Evolutionary conservation across 2,329 filamentous ascomycete species (phyloP).

Genomic region (Pseudopithomyces chartarum): DNA sequence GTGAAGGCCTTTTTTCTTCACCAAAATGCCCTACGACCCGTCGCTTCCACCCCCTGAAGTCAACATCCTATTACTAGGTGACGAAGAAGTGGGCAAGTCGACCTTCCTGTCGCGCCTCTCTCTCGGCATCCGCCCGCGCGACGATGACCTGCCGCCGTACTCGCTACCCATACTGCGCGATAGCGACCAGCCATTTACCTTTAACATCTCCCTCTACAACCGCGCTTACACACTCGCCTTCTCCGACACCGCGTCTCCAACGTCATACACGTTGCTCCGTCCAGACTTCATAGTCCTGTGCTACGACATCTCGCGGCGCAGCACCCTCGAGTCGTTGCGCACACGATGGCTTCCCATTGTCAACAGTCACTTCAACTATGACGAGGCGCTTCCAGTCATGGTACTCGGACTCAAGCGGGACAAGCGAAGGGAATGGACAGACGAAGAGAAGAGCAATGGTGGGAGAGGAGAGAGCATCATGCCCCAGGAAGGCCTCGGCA

Average conservation of each 20-base stretch:
- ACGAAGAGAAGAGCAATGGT: conserved; percentile 37
- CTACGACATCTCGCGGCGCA: conserved; percentile 62
- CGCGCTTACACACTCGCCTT: conserved; percentile 61
- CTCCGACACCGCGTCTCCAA: conserved; percentile 62
- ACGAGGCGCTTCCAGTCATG: conserved; percentile 61
- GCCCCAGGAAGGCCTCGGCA: conserved; percentile 54
- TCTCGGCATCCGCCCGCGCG: conserved; percentile 33
- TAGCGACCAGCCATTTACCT: conserved; percentile 62
- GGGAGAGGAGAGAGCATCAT: conserved; percentile 51
- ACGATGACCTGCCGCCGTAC: conserved; percentile 39
- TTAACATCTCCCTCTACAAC: conserved; percentile 62
- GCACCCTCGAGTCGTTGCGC: conserved; percentile 53
- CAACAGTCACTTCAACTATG: conserved; percentile 58
- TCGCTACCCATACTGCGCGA: conserved; percentile 55
- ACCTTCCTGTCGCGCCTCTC: conserved; percentile 62
- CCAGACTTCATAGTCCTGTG: conserved; percentile 63
- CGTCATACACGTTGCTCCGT: conserved; percentile 60
- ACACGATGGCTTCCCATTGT: conserved; percentile 50
- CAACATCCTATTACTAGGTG: conserved; percentile 62
- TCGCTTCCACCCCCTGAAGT: conserved; percentile 43
- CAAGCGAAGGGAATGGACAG: conserved; percentile 52
- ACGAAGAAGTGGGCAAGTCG: conserved; percentile 65
- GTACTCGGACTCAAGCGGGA: conserved; percentile 65
- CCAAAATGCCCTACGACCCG: conserved; percentile 16
- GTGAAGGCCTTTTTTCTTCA: not conserved